A percentile compares a stretch with the other conserved stretches of the same genome.
Evolutionary conservation across 2,329 filamentous ascomycete species (phyloP).

Genomic region (Pestalotiopsis sp.): DNA sequence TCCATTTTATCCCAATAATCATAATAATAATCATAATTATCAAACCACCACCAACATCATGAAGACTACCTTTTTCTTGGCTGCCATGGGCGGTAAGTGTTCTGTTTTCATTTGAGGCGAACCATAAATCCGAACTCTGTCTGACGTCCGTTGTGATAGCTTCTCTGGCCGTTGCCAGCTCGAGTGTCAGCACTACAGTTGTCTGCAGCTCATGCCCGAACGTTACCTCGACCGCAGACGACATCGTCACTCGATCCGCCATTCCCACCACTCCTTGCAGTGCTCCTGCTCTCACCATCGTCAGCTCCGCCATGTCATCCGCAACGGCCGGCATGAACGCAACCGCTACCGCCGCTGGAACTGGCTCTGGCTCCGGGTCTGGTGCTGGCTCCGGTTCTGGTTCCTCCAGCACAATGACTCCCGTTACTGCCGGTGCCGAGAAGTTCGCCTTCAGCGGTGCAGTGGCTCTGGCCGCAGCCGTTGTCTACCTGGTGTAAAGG

Average conservation of each 20-base stretch:
- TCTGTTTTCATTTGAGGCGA: not conserved
- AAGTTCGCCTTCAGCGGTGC: not conserved
- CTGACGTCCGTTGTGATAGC: not conserved
- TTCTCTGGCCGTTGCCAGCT: not conserved
- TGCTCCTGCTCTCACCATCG: not conserved
- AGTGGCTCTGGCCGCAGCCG: not conserved
- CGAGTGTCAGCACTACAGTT: slow-evolving; percentile 3
- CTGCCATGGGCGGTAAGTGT: not conserved
- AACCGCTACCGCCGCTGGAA: not conserved
- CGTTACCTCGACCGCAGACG: not conserved
- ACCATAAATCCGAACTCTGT: not conserved
- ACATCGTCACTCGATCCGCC: slow-evolving; percentile 1
- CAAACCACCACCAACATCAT: not conserved
- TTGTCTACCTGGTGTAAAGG: not conserved
- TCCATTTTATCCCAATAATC: not conserved
- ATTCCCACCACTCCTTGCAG: slow-evolving; percentile 2
- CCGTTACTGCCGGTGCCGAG: not conserved
- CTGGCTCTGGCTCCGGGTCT: not conserved
- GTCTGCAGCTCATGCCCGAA: slow-evolving; percentile 1
- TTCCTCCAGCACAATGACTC: not conserved
- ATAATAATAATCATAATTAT: not conserved
- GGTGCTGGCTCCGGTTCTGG: not conserved
- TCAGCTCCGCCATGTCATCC: not conserved
- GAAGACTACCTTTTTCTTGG: not conserved
- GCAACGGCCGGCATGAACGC: not conserved